phyloP scores from a whole-genome alignment of 2,329 filamentous ascomycete species.

The Pseudogymnoascus sp. region DNA sequence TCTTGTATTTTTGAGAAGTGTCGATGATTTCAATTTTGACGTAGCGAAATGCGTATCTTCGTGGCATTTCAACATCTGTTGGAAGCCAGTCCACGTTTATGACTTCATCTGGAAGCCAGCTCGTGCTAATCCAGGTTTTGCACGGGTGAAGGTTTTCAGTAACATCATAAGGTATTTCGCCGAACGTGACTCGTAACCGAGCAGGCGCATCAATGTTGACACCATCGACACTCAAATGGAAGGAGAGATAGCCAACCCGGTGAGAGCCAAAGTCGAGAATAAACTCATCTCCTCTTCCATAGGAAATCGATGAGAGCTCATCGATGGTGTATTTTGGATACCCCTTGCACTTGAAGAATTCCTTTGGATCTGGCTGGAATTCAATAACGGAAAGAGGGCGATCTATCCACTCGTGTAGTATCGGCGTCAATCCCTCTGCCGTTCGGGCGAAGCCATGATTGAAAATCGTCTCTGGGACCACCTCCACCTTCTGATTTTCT shows the following conservation, averaged over 20 bases:
- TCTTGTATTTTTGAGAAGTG: constrained; percentile 31
- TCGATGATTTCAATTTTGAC: constrained; percentile 31
- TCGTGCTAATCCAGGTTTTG: constrained; percentile 34
- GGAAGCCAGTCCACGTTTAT: constrained; percentile 32
- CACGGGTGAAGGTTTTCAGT: constrained; percentile 29
- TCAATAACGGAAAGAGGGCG: constrained; percentile 18
- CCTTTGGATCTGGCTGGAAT: constrained; percentile 19
- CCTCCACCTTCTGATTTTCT: constrained; percentile 18
- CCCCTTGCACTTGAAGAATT: constrained; percentile 21
- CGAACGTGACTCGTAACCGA: constrained; percentile 31
- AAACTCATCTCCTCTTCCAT: constrained; percentile 27
- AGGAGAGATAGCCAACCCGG: constrained; percentile 29
- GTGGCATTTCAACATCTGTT: constrained; percentile 25
- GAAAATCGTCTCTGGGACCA: constrained; percentile 11
- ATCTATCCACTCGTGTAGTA: constrained; percentile 16
- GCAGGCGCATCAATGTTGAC: constrained; percentile 32
- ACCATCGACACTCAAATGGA: constrained; percentile 25
- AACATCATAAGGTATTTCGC: constrained; percentile 33
- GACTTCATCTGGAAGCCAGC: constrained; percentile 33
- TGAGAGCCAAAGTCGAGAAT: constrained; percentile 31
- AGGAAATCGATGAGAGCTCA: constrained; percentile 15
- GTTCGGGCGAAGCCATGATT: constrained; percentile 15
- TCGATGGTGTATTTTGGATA: constrained; percentile 13
- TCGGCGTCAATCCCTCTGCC: constrained; percentile 14
- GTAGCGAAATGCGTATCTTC: constrained; percentile 31